Evolutionary conservation across 257 asterid genomes (phyloP).

Genomic region (Gentiana straminea): DNA sequence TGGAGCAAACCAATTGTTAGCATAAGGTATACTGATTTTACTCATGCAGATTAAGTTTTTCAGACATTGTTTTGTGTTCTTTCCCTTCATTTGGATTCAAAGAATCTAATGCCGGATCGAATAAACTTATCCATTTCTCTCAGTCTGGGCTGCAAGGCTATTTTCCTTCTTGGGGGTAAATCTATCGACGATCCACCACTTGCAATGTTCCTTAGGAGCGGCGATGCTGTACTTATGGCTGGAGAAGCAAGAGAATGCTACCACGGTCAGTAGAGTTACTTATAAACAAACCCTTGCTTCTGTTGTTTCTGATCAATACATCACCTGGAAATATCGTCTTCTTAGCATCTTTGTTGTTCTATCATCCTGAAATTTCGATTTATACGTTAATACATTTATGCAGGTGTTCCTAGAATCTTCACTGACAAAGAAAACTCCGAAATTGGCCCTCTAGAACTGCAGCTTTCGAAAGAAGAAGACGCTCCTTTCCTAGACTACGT

Average conservation of each 20-base stretch:
- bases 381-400: not conserved
- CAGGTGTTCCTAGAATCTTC: slow-evolving; percentile 92
- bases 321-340: too few relatives aligned
- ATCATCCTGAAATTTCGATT: too few relatives aligned
- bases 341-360: too few relatives aligned
- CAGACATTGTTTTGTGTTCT: not conserved
- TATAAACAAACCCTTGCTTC: not conserved
- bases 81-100: not conserved
- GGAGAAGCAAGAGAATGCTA: slow-evolving; percentile 93
- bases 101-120: slow-evolving; percentile 6
- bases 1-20: slow-evolving; percentile 98
- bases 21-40: slow-evolving; percentile 50
- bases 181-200: slow-evolving; percentile 63
- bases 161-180: slow-evolving; percentile 90
- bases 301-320: not conserved
- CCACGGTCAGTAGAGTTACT: slow-evolving; percentile 48
- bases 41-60: not conserved
- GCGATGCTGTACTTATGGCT: slow-evolving; percentile 87
- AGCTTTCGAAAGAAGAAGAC: slow-evolving; percentile 37
- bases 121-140: slow-evolving; percentile 3
- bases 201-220: slow-evolving; percentile 90
- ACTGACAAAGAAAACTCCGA: slow-evolving; percentile 64
- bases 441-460: slow-evolving; percentile 46
- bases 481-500: slow-evolving; percentile 46
- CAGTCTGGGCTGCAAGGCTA: slow-evolving; percentile 96